A percentile compares a stretch with the other conserved stretches of the same genome.
These are phyloP conservation scores for Lanmaoa pseudosensibilis DNA, from an alignment of 768 basidiomycete genomes.

Conservation along the genomic window DNA sequence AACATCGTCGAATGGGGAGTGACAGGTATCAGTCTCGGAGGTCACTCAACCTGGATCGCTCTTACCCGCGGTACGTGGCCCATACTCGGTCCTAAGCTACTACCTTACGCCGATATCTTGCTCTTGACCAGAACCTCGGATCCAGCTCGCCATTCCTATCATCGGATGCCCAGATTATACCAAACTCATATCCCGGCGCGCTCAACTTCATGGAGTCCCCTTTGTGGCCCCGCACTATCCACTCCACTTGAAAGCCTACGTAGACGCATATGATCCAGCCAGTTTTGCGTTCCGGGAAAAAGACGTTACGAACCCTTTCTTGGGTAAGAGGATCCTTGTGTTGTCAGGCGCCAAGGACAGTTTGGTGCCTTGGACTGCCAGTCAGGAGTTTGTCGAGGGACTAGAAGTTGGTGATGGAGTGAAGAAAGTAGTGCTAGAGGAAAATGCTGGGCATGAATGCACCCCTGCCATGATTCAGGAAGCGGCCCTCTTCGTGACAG, in stretches of 20 bases:
- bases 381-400: conserved; percentile 53
- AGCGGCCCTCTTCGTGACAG: conserved; percentile 33
- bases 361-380: conserved; percentile 66
- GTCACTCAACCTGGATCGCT: conserved; percentile 78
- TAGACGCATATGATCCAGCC: conserved; percentile 49
- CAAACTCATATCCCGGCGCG: conserved; percentile 57
- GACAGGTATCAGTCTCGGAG: conserved; percentile 78
- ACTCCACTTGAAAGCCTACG: conserved; percentile 45
- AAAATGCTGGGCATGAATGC: conserved; percentile 61
- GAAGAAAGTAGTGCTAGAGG: conserved; percentile 55
- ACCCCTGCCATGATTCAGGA: conserved; percentile 59
- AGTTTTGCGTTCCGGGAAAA: conserved; percentile 40
- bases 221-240: conserved; percentile 60
- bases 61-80: conserved; percentile 45
- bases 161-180: conserved; percentile 75
- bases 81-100: not conserved
- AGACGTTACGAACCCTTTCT: conserved; percentile 54
- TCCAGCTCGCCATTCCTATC: conserved; percentile 49
- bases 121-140: conserved; percentile 41
- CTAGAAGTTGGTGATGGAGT: conserved; percentile 57
- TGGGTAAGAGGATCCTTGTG: conserved; percentile 71
- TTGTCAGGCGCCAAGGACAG: conserved; percentile 65
- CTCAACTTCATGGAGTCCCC: conserved; percentile 41
- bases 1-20: conserved; percentile 67
- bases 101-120: not conserved